Percentiles rank a stretch among this genome's conserved stretches.
phyloP scores from a whole-genome alignment of 768 basidiomycete genomes.

The Boletus speciosus region DNA sequence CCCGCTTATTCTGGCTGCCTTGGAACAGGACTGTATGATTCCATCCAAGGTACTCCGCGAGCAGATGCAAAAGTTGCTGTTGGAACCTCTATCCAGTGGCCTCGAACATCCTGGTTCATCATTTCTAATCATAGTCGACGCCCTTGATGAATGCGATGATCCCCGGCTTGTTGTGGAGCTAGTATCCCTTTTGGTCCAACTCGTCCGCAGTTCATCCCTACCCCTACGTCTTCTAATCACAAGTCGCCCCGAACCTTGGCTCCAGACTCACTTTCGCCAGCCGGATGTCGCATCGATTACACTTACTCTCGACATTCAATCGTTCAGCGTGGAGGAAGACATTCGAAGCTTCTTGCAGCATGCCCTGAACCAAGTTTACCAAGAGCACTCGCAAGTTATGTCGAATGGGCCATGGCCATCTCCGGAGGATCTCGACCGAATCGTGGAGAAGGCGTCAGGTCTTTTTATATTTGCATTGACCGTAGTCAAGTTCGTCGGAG shows the following conservation, averaged over 20 bases:
- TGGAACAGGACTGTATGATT: slow-evolving; percentile 20
- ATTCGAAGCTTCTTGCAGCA: slow-evolving; percentile 19
- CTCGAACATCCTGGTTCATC: slow-evolving; percentile 1
- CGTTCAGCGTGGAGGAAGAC: slow-evolving; percentile 21
- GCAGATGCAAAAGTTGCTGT: slow-evolving; percentile 23
- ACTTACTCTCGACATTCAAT: slow-evolving; percentile 15
- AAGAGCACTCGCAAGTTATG: slow-evolving; percentile 15
- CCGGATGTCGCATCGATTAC: slow-evolving; percentile 11
- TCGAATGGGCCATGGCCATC: slow-evolving; percentile 21
- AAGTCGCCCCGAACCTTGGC: slow-evolving; percentile 15
- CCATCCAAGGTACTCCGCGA: slow-evolving; percentile 20
- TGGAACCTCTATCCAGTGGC: slow-evolving; percentile 15
- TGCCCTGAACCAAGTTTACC: slow-evolving; percentile 12
- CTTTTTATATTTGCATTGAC: slow-evolving; percentile 30
- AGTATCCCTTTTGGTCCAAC: slow-evolving; percentile 18
- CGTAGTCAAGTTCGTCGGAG: slow-evolving; percentile 25
- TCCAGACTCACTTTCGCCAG: slow-evolving; percentile 16
- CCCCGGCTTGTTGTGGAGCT: slow-evolving; percentile 20
- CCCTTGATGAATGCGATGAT: slow-evolving; percentile 25
- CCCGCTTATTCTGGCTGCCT: slow-evolving; percentile 8
- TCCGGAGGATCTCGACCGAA: slow-evolving; percentile 15
- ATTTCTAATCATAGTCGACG: slow-evolving; percentile 18
- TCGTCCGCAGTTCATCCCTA: slow-evolving; percentile 7
- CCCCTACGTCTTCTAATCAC: slow-evolving; percentile 26
- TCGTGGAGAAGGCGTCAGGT: slow-evolving; percentile 18